phyloP scores from a whole-genome alignment of 768 basidiomycete species.

The Serendipita sp. region DNA sequence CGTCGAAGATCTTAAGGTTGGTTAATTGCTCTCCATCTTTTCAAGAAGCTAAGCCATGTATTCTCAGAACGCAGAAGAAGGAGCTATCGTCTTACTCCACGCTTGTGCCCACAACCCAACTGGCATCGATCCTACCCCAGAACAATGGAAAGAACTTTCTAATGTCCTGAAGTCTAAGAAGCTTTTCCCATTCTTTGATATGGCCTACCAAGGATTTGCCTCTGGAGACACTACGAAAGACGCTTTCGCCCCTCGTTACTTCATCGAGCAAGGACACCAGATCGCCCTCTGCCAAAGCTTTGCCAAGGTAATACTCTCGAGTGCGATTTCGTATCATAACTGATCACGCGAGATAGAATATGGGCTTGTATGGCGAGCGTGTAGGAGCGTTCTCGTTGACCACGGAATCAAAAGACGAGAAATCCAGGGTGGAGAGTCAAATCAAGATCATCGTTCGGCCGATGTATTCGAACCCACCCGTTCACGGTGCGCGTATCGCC shows the following conservation, averaged over 20 bases:
- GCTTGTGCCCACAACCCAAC: constrained; percentile 99
- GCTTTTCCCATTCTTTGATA: constrained; percentile 97
- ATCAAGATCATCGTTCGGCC: constrained; percentile 90
- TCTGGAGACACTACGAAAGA: constrained; percentile 75
- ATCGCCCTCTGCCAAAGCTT: constrained; percentile 87
- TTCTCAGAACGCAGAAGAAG: constrained; percentile 48
- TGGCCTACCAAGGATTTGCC: constrained; percentile 99
- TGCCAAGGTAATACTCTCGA: constrained; percentile 41
- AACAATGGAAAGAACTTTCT: constrained; percentile 85
- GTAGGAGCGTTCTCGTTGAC: constrained; percentile 91
- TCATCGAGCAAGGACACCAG: constrained; percentile 80
- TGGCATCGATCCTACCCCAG: constrained; percentile 84
- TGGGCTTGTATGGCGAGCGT: constrained; percentile 97
- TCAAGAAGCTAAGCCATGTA: not conserved
- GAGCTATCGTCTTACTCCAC: constrained; percentile 77
- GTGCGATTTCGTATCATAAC: constrained; percentile 4
- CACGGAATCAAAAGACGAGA: constrained; percentile 52
- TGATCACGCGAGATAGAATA: constrained; percentile 37
- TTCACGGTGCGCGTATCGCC: constrained; percentile 78
- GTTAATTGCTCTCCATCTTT: constrained; percentile 13
- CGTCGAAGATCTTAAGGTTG: constrained; percentile 68
- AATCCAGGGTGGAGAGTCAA: constrained; percentile 80
- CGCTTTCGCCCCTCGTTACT: constrained; percentile 89
- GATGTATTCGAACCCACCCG: constrained; percentile 95
- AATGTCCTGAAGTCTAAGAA: constrained; percentile 70